These are phyloP conservation scores for Austroboletus eburneus DNA, from an alignment of 768 basidiomycete genomes.

Conservation along the genomic window DNA sequence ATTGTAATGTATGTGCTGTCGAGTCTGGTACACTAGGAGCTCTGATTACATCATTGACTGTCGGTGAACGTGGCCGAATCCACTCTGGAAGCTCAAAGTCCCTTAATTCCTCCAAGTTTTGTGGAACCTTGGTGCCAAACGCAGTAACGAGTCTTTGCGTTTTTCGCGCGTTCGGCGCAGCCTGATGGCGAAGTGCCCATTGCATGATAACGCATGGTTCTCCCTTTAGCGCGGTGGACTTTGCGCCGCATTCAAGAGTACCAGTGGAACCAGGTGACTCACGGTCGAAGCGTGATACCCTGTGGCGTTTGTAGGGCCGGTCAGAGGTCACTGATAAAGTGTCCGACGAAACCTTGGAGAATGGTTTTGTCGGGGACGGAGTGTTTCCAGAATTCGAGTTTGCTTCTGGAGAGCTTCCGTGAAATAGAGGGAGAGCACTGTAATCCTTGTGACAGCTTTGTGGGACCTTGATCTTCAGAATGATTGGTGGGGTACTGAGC, in stretches of 20 bases:
- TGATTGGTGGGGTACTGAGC: slow-evolving; percentile 23
- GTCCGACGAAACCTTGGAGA: slow-evolving; percentile 29
- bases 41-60: slow-evolving; percentile 2
- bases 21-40: slow-evolving; percentile 1
- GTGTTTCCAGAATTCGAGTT: slow-evolving; percentile 10
- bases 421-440: slow-evolving; percentile 4
- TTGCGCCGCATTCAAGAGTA: slow-evolving; percentile 18
- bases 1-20: slow-evolving; percentile 12
- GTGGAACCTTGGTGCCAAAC: slow-evolving; percentile 58
- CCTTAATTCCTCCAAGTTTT: slow-evolving; percentile 40
- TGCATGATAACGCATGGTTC: slow-evolving; percentile 41
- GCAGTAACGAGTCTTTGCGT: slow-evolving; percentile 52
- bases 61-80: slow-evolving; percentile 33
- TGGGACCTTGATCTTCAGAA: slow-evolving; percentile 34
- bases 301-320: slow-evolving; percentile 28
- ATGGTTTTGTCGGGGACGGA: slow-evolving; percentile 23
- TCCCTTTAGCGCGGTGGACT: slow-evolving; percentile 12
- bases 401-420: slow-evolving; percentile 15
- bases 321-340: slow-evolving; percentile 26
- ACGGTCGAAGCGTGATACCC: slow-evolving; percentile 14
- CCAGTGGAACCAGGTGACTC: slow-evolving; percentile 24
- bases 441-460: slow-evolving; percentile 22
- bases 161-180: slow-evolving; percentile 42
- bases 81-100: slow-evolving; percentile 60
- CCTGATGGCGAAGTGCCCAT: slow-evolving; percentile 47